These are phyloP conservation scores for Ceratobasidium sp. DNA, from an alignment of 1,284 basidiomycete genomes.

Conservation along the genomic window DNA sequence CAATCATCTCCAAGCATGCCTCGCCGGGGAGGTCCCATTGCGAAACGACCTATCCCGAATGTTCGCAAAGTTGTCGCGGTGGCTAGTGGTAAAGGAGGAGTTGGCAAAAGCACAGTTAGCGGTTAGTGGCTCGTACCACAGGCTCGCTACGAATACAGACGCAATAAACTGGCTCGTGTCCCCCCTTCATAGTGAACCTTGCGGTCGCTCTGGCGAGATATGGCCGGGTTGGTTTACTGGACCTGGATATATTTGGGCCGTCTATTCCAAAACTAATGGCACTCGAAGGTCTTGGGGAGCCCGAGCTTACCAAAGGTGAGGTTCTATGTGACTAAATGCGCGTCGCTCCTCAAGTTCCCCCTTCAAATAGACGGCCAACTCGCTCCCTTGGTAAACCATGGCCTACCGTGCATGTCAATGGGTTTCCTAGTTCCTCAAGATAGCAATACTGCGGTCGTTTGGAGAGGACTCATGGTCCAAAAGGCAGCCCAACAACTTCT, in stretches of 20 bases:
- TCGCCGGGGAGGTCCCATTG: conserved; percentile 38
- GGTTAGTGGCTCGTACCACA: conserved; percentile 56
- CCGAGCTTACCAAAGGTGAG: conserved; percentile 75
- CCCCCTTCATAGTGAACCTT: conserved; percentile 71
- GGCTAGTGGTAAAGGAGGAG: conserved; percentile 95
- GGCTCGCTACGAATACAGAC: no score
- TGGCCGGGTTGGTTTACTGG: conserved; percentile 83
- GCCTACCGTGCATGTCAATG: conserved; percentile 96
- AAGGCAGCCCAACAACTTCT: conserved; percentile 97
- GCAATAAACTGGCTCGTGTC: no score
- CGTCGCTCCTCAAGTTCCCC: neutral
- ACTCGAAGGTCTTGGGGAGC: conserved; percentile 80
- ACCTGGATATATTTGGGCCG: conserved; percentile 96
- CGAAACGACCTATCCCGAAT: conserved; percentile 67
- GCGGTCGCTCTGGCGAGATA: conserved; percentile 70
- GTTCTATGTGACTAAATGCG: conserved; percentile 28
- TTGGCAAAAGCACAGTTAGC: conserved; percentile 95
- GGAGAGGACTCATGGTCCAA: conserved; percentile 99
- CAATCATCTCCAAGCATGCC: conserved; percentile 42
- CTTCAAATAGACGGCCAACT: conserved; percentile 75
- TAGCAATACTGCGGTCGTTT: conserved; percentile 85
- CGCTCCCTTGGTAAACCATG: conserved; percentile 87
- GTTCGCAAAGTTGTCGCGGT: conserved; percentile 82
- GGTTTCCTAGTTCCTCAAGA: conserved; percentile 72
- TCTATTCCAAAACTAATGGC: conserved; percentile 97